Evolutionary conservation across 495 filamentous ascomycete species (phyloP).

Genomic region (Aspergillus taichungensis): DNA sequence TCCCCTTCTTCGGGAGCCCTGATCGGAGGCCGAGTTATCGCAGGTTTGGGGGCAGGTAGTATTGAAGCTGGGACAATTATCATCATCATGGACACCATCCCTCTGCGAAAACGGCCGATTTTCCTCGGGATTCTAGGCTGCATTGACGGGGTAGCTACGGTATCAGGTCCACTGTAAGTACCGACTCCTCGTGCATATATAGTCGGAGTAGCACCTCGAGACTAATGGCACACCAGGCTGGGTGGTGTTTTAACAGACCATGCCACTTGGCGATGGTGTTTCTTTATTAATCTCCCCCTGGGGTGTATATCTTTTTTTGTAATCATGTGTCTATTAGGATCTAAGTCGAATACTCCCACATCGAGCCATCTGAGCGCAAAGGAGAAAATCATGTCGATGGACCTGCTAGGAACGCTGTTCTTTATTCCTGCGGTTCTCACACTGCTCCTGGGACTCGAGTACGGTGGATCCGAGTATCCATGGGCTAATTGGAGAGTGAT

Average conservation of each 20-base stretch:
- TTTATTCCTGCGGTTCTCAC: too few species aligned
- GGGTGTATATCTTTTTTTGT: too few species aligned
- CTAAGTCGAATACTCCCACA: too few species aligned
- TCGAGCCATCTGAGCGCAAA: too few species aligned
- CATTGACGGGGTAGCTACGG: conserved; percentile 48
- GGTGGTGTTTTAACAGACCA: conserved; percentile 13
- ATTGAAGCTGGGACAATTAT: conserved; percentile 35
- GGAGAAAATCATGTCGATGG: too few species aligned
- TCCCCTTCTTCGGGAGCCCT: conserved; percentile 60
- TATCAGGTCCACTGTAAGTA: conserved; percentile 31
- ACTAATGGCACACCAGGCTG: too few species aligned
- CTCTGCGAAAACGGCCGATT: conserved; percentile 43
- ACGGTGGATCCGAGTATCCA: too few species aligned
- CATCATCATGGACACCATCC: conserved; percentile 48
- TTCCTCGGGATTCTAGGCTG: conserved; percentile 36
- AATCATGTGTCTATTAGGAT: too few species aligned
- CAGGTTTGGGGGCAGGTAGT: conserved; percentile 67
- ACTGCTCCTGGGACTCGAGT: too few species aligned
- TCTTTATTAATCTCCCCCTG: conserved; percentile 54
- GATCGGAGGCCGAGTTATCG: conserved; percentile 70
- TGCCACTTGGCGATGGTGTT: conserved; percentile 48
- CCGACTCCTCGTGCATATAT: conserved; percentile 25
- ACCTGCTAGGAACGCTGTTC: too few species aligned
- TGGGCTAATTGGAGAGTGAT: too few species aligned
- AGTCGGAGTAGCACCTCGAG: conserved; percentile 16